Conservation (phyloP, 2,329 filamentous ascomycete genomes). For the Leptographium flavum region DNA sequence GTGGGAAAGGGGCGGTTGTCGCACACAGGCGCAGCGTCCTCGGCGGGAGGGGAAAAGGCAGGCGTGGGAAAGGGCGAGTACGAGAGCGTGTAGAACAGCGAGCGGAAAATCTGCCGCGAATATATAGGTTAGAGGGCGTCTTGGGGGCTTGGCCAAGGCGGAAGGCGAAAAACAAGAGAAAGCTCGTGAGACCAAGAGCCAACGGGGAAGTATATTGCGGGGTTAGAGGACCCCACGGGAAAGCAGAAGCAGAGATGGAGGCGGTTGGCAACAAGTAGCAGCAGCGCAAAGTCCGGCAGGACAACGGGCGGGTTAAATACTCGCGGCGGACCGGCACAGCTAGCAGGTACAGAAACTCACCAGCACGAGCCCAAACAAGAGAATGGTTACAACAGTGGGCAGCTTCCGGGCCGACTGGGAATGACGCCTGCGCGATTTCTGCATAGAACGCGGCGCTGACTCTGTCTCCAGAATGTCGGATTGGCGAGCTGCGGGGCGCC, state of each 20-base stretch:
- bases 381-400: slow-evolving; percentile 15
- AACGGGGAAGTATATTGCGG: background rate
- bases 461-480: background rate
- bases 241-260: background rate
- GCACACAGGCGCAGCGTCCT: slow-evolving; percentile 31
- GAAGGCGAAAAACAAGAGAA: slow-evolving; percentile 3
- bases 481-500: slow-evolving; percentile 13
- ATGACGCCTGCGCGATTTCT: slow-evolving; percentile 10
- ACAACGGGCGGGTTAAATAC: background rate
- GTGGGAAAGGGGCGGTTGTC: slow-evolving; percentile 41
- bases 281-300: background rate
- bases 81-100: slow-evolving; percentile 34
- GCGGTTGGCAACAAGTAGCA: background rate
- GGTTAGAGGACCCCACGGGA: background rate
- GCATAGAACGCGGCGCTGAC: background rate
- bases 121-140: background rate
- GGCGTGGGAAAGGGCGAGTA: slow-evolving; percentile 20
- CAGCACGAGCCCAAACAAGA: slow-evolving; percentile 1
- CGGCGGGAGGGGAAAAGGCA: slow-evolving; percentile 28
- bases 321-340: background rate
- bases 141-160: background rate
- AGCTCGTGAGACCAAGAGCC: background rate
- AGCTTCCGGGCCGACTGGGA: slow-evolving; percentile 11
- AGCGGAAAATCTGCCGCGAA: slow-evolving; percentile 20
- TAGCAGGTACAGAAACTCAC: background rate